phyloP scores from a whole-genome alignment of 352 stramenopile genomes.

The Phytophthora quininea region DNA sequence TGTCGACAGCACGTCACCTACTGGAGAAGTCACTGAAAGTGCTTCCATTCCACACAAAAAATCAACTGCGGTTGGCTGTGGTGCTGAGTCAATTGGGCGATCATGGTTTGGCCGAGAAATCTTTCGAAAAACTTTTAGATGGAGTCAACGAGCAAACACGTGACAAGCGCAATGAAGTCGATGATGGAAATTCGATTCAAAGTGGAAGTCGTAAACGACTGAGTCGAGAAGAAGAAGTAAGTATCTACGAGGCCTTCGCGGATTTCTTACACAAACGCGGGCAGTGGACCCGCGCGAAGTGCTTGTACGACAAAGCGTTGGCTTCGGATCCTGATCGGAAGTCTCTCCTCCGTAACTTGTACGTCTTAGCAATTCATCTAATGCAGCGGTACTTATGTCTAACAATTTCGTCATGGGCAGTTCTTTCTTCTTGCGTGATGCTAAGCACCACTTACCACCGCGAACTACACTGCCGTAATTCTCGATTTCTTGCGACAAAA shows the following conservation, averaged over 20 bases:
- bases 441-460: too few relatives aligned
- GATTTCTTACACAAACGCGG: conserved; percentile 18
- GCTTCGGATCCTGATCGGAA: conserved; percentile 11
- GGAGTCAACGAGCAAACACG: neutral
- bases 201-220: neutral
- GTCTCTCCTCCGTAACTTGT: conserved; percentile 30
- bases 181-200: neutral
- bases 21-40: conserved; percentile 30
- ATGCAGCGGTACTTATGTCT: too few relatives aligned
- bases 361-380: neutral
- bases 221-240: neutral
- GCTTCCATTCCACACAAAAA: conserved; percentile 19
- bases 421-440: too few relatives aligned
- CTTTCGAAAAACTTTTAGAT: conserved; percentile 16
- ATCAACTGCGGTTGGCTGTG: conserved; percentile 27
- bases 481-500: too few relatives aligned
- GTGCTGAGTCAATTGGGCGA: conserved; percentile 19
- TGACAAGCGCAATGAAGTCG: neutral
- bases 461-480: too few relatives aligned
- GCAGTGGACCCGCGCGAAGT: conserved; percentile 18
- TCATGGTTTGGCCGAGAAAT: conserved; percentile 7
- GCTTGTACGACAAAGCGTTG: conserved; percentile 22
- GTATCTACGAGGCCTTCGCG: conserved; percentile 23
- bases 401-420: too few relatives aligned
- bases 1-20: conserved; percentile 22